Evolutionary conservation across 441 rosid genomes (phyloP).

Genomic region (Bruguiera hainesii): DNA sequence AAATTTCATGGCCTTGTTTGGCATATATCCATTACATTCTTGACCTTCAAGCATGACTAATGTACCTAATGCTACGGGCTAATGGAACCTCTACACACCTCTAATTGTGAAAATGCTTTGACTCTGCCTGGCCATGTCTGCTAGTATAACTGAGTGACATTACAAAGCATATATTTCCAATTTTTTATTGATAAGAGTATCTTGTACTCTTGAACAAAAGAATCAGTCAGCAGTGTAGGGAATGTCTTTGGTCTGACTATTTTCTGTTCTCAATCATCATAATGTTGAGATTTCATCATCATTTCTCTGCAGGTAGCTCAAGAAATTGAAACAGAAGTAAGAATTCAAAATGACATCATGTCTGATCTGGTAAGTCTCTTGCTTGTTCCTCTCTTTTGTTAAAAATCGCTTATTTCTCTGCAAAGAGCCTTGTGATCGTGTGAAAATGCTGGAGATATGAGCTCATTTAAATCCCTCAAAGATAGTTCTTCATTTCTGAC

Average conservation of each 20-base stretch:
- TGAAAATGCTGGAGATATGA: neutral
- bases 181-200: no score
- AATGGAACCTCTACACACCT: no score
- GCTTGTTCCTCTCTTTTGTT: neutral
- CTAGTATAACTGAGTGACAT: no score
- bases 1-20: no score
- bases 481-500: neutral
- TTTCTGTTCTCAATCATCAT: neutral
- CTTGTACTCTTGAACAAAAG: no score
- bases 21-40: no score
- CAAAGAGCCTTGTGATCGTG: neutral
- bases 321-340: constrained; percentile 37
- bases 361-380: constrained; percentile 29
- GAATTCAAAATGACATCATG: constrained; percentile 27
- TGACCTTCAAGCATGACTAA: no score
- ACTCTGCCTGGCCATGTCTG: no score
- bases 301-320: constrained; percentile 28
- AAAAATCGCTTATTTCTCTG: neutral
- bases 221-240: no score
- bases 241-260: neutral
- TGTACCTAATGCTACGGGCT: no score
- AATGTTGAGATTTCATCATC: neutral
- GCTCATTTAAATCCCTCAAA: neutral
- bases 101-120: no score
- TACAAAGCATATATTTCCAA: no score